Conservation (phyloP, 768 basidiomycete species). For the Hericium rajendrae region DNA sequence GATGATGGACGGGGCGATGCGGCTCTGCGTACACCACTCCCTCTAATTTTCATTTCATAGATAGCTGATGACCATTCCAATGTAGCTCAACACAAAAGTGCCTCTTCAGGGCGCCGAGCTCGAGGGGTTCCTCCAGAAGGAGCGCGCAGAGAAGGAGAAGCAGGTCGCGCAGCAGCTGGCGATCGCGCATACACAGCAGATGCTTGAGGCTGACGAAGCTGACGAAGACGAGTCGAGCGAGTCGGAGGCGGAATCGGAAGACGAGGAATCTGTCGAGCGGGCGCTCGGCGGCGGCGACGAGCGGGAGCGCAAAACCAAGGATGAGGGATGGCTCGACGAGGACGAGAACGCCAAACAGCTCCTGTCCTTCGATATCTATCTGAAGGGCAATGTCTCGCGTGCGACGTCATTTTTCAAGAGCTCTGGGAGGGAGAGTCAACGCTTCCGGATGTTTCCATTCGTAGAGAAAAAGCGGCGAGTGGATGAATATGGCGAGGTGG, state of each 20-base stretch:
- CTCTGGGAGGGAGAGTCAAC: slow-evolving; percentile 55
- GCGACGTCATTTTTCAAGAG: slow-evolving; percentile 83
- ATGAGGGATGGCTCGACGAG: slow-evolving; percentile 31
- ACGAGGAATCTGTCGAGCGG: slow-evolving; percentile 52
- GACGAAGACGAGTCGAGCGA: slow-evolving; percentile 70
- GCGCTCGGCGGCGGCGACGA: slow-evolving; percentile 38
- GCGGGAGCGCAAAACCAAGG: slow-evolving; percentile 22
- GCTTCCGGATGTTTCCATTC: slow-evolving; percentile 97
- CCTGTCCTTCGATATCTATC: slow-evolving; percentile 90
- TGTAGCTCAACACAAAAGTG: slow-evolving; percentile 80
- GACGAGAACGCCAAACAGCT: slow-evolving; percentile 69
- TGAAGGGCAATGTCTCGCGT: slow-evolving; percentile 92
- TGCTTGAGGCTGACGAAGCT: slow-evolving; percentile 91
- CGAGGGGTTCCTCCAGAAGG: slow-evolving; percentile 67
- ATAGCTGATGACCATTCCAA: slow-evolving; percentile 3
- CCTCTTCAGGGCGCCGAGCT: slow-evolving; percentile 84
- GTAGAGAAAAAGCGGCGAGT: slow-evolving; percentile 87
- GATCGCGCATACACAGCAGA: slow-evolving; percentile 70
- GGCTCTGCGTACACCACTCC: slow-evolving; percentile 44
- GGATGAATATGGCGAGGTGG: slow-evolving; percentile 91
- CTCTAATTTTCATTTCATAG: background rate
- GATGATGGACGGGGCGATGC: slow-evolving; percentile 66
- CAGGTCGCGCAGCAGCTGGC: slow-evolving; percentile 83
- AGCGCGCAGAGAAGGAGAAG: slow-evolving; percentile 69
- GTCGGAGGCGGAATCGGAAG: slow-evolving; percentile 57